Evolutionary conservation across 1,139 yeast genomes (phyloP).

Genomic region (Candida sp.): DNA sequence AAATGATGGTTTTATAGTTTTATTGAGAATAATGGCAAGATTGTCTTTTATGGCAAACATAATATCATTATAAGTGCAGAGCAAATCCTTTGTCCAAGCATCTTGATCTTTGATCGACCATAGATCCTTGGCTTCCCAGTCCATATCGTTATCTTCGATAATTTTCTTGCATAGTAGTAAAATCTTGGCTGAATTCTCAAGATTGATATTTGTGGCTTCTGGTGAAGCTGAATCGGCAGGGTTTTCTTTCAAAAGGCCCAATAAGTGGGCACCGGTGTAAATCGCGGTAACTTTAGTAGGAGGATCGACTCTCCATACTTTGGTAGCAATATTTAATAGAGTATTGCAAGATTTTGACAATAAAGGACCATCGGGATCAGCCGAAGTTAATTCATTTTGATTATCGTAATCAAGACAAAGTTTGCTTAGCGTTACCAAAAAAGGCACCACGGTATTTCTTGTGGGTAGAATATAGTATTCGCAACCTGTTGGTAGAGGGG

Average conservation of each 20-base stretch:
- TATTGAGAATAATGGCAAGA: constrained; percentile 45
- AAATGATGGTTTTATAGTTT: constrained; percentile 55
- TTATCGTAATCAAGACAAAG: constrained; percentile 25
- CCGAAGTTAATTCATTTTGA: constrained; percentile 3
- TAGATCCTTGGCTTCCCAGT: constrained; percentile 27
- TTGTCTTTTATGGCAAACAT: constrained; percentile 45
- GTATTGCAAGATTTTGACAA: constrained; percentile 38
- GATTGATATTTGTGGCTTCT: constrained; percentile 30
- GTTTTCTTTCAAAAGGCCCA: constrained; percentile 33
- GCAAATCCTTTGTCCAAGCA: constrained; percentile 49
- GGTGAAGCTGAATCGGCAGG: constrained; percentile 14
- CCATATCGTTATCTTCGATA: constrained; percentile 31
- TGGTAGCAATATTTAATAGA: constrained; percentile 44
- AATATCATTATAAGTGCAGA: constrained; percentile 45
- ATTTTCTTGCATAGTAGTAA: constrained; percentile 26
- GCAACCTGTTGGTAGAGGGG: constrained; percentile 27
- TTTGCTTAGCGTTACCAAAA: constrained; percentile 23
- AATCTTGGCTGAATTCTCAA: constrained; percentile 22
- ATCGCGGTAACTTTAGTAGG: constrained; percentile 51
- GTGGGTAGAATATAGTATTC: constrained; percentile 43
- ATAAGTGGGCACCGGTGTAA: constrained; percentile 50
- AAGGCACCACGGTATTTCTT: constrained; percentile 24
- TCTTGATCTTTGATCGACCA: constrained; percentile 55
- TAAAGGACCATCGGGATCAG: constrained; percentile 16
- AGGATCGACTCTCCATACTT: constrained; percentile 59